A percentile compares a stretch with the other conserved stretches of the same genome.
Evolutionary conservation across 2,329 filamentous ascomycete genomes (phyloP).

Genomic region (Triangularia setosa): DNA sequence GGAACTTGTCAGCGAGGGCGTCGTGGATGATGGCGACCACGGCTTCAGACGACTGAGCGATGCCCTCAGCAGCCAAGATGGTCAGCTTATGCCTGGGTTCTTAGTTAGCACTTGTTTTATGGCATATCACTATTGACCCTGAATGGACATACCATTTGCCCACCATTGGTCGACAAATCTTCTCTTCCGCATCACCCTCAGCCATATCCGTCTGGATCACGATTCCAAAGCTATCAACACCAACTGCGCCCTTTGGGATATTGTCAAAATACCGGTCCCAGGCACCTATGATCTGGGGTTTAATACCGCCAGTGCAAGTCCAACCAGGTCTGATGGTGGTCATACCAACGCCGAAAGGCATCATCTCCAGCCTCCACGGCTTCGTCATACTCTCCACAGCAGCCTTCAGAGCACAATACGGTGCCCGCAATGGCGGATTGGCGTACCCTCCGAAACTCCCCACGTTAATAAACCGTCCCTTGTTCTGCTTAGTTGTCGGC

Average conservation of each 20-base stretch:
- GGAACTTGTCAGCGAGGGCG: constrained; percentile 5
- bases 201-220: constrained; percentile 3
- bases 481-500: constrained; percentile 8
- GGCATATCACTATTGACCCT: not conserved
- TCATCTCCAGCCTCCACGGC: constrained; percentile 9
- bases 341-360: constrained; percentile 15
- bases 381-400: constrained; percentile 9
- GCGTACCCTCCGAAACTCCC: constrained; percentile 11
- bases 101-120: not conserved
- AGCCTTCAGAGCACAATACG: constrained; percentile 11
- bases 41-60: not conserved
- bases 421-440: constrained; percentile 12
- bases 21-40: constrained; percentile 8
- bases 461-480: constrained; percentile 8
- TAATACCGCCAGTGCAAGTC: constrained; percentile 5
- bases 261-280: constrained; percentile 11
- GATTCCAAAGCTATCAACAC: constrained; percentile 9
- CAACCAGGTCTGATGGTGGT: constrained; percentile 9
- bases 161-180: constrained; percentile 11
- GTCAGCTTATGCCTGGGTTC: not conserved
- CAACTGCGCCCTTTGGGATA: constrained; percentile 6
- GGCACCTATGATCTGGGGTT: not conserved
- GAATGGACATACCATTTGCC: constrained; percentile 5
- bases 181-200: constrained; percentile 9
- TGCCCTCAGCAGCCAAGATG: constrained; percentile 1